phyloP scores from a whole-genome alignment of 1,284 basidiomycete genomes.

The Ganoderma sp. region DNA sequence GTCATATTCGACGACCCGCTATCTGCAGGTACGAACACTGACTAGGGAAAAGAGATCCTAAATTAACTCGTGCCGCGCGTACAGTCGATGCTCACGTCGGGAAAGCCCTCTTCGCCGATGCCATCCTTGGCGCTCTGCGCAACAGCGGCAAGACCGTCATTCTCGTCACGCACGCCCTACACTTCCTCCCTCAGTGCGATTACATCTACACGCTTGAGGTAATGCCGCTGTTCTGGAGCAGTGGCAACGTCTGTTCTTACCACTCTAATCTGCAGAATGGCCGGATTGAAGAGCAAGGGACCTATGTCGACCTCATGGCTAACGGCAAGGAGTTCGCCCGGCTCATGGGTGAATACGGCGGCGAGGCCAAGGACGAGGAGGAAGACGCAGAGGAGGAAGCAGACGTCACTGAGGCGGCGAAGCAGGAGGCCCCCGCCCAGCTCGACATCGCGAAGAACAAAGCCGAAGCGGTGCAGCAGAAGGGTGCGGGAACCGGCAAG shows the following conservation, averaged over 20 bases:
- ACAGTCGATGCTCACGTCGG: slow-evolving; percentile 75
- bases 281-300: slow-evolving; percentile 67
- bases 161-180: slow-evolving; percentile 76
- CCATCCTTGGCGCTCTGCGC: slow-evolving; percentile 62
- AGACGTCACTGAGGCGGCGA: slow-evolving; percentile 38
- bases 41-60: neutral
- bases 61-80: neutral
- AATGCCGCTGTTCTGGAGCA: neutral
- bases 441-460: slow-evolving; percentile 50
- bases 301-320: slow-evolving; percentile 60
- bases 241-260: neutral
- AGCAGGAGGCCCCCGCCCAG: slow-evolving; percentile 29
- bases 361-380: slow-evolving; percentile 50
- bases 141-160: slow-evolving; percentile 67
- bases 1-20: slow-evolving; percentile 78
- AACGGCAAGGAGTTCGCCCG: slow-evolving; percentile 63
- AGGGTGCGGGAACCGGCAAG: slow-evolving; percentile 64
- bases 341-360: slow-evolving; percentile 71
- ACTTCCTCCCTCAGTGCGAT: slow-evolving; percentile 73
- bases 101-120: slow-evolving; percentile 70
- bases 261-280: slow-evolving; percentile 48
- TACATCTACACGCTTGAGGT: slow-evolving; percentile 60
- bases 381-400: slow-evolving; percentile 48
- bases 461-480: slow-evolving; percentile 45
- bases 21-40: slow-evolving; percentile 57